Base-by-base conservation (phyloP, 371 early-diverging fungal genomes). In the Lichtheimia ramosa region DNA sequence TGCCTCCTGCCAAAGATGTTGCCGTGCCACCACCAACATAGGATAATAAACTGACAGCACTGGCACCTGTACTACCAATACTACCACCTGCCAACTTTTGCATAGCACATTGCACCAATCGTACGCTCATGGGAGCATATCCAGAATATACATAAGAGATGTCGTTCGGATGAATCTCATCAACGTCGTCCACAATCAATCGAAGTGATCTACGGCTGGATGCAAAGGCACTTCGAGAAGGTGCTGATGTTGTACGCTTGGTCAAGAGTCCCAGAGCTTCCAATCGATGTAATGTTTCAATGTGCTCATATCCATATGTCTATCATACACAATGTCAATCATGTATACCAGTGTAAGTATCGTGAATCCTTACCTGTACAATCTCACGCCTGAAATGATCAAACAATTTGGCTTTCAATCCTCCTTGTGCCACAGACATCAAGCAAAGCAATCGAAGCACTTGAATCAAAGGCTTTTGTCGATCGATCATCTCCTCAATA, bases 71-170 rank as follows among this genome's bases (percentile, higher is more conserved):
- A 18, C 24, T 68, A 18, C 28, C 43, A 10, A 55, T 43, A 18
- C 61, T 56, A 15, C 52, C 60, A 18, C 54, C 70, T 25, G 61
- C 63, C 20, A 69, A 41, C 20, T 74, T 78, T 56, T 77, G 73
- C 65, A 85, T 63, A n/a, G 93, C 91, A 54, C 86, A 85, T 66
- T 98, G 94, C n/a, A 97, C 82, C 28, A 97, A 74, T 43, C 98
- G 89, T 6, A 94, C 86, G 25, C 88, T 87, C 25, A 96, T 57
- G 3, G 98, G 97, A 2, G 96, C 97, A 69, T 92, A 97, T 3
- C 98, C 98, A 0, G 93, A 92, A 64, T 94, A 96, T 15, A 96
- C 96, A 63, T 94, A 96, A 0, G 94, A 86, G 0, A 94, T 84
- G 73, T 97, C 97, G 43, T 88, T 87, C 0, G 95, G 94, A 42